Evolutionary conservation across 345 rosid genomes (phyloP), one percentile per base, ranked within the genome.

Genomic region (Salix arbutifolia): DNA sequence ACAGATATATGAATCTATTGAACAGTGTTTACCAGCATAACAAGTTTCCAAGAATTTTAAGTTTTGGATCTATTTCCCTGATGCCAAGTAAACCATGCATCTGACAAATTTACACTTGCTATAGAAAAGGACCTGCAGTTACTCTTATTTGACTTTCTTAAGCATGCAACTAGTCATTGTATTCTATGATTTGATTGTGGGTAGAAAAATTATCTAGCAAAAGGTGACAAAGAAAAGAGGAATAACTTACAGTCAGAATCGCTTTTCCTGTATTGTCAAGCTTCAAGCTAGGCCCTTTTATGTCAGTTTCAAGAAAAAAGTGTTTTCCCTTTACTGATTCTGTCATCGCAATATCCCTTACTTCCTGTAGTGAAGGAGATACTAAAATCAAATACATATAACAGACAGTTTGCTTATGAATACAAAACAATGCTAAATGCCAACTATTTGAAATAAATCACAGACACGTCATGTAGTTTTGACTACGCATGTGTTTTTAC

Each of bases 191-290:
- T 70, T 5, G 19, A 13, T 28, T 8, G 2, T 6, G 60, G 25
- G 33, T 11, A 48, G 26, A 44, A 26, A 70, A 38, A 40, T 26
- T 28, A 25, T 25, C 31, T 11, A 38, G 14, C 65, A 21, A 40
- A 31, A 40, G 28, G 23, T 40, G 23, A 48, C 60, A 33, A 65
- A 69, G 48, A 3, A 6, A 3, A 8, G 31, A 19, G 42, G 7
- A 50, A 37, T 4, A 38, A 88, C 94, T 86, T 74, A 93, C 97
- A 0, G 98, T 96, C 65, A 96, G 81, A 73, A 89, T 93, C 31
- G 97, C 87, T 85, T 93, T 95, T 81, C 98, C 97, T 60, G 98
- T 91, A 75, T 95, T 91, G 87, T 93, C 97, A 70, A 91, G 94
- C 89, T 92, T 94, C 90, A 94, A 74, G 62, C 81, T 69, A 33